Evolutionary conservation across 1,284 basidiomycete species (phyloP), one percentile per base, ranked within the genome.

Genomic region (Puccinia horiana): DNA sequence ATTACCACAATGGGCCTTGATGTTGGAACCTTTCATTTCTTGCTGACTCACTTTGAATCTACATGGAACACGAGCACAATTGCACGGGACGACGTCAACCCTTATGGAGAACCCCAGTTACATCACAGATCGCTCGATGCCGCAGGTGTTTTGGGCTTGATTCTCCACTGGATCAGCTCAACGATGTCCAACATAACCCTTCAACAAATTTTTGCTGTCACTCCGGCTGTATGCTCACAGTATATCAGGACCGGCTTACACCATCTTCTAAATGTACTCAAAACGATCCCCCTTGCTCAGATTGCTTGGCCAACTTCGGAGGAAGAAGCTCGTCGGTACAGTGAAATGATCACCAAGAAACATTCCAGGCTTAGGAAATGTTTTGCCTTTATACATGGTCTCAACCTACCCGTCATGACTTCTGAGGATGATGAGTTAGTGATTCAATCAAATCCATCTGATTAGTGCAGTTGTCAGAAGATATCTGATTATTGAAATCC

Each of bases 301-400:
- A 63, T 63, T 26, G 0, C 29, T 18, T 63, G 61, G 61, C 61
- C 61, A 8, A 20, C 29, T 1, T 2, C 1, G 8, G 61, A 63
- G 32, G 12, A 63, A 18, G 16, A 32, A 63, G 14, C 2, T 35
- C 26, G 14, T 5, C 32, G 18, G n/a, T 72, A 72, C 69, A 72
- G 26, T 52, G 9, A 44, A 49, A 29, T 49, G n/a, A 49, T 72
- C 18, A 9, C 47, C 4, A 18, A 8, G 1, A 49, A 72, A 72
- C 32, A 3, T 32, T 44, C 69, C 14, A 42, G 29, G 0, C 69
- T 72, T n/a, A 49, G 0, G 5, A 23, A 23, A 9, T 72, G 42
- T 29, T 72, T 72, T 72, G 69, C n/a, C 29, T 72, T 72, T n/a
- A 35, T 72, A 16, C 44, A 72, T 72, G 69, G 69, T 3, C 49